Base-by-base conservation (phyloP, 2,329 filamentous ascomycete genomes). In the Microdochium trichocladiopsis region DNA sequence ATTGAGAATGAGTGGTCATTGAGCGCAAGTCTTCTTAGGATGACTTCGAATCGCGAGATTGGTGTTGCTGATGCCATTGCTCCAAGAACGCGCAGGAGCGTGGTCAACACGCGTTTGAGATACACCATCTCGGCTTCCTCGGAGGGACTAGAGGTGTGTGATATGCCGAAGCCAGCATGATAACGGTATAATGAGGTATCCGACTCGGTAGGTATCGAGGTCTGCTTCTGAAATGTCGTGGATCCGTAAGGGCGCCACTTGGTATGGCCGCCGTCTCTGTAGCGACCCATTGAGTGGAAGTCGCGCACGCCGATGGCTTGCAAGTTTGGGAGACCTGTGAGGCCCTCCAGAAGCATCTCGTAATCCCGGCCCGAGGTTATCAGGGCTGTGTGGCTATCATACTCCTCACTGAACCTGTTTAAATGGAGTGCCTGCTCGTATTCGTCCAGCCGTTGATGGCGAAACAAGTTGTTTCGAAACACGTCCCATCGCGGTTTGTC, bases 271-370 rank as follows among this genome's bases (percentile, higher is more conserved):
- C 69, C 69, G 48, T 87, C 83, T 2, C 83, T 76, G 12, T 60
- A 60, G 4, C 82, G 77, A 10, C 63, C 72, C 0, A 4, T 22
- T 0, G 77, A 77, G 59, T 77, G 69, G 64, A 79, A 85, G 60
- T 87, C 80, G 18, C 84, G 76, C 23, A 87, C 67, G 23, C 80
- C 78, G 14, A 87, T 63, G 0, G 74, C 78, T 25, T 77, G 66
- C 4, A 87, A 73, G 51, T 80, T 79, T 0, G 64, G 61, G 3
- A 88, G 69, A 31, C 78, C 75, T 10, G 63, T 59, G 50, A 87
- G 78, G 2, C 82, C 83, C 28, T 79, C 72, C 0, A 71, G 67
- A 16, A 87, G 73, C 72, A 86, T 73, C 6, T 76, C 70, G 1
- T 72, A 63, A 23, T 79, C 77, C 2, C 68, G 61, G 0, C 82